Conservation (phyloP, 1,284 basidiomycete genomes). For the Papiliotrema laurentii region DNA sequence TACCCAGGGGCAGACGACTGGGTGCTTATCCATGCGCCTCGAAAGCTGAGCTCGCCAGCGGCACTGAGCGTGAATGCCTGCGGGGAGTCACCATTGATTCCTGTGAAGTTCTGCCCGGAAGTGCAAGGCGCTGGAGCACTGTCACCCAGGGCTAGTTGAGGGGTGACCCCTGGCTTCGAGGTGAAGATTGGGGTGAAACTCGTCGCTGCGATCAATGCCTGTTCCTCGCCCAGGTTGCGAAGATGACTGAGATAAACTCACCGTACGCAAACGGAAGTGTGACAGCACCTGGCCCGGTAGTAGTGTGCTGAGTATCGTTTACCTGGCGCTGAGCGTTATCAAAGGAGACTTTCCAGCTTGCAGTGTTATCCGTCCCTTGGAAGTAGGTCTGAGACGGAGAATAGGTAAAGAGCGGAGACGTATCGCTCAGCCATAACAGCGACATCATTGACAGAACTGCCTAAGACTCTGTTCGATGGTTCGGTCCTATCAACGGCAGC, state of each 20-base stretch:
- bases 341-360: conserved; percentile 1
- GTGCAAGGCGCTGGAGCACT: conserved; percentile 4
- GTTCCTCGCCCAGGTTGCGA: no score
- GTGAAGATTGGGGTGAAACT: conserved; percentile 19
- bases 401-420: conserved; percentile 15
- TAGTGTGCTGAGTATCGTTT: conserved; percentile 10
- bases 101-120: conserved; percentile 13
- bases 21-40: conserved; percentile 2
- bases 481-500: no score
- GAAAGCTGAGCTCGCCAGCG: conserved; percentile 4
- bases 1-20: conserved; percentile 4
- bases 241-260: conserved; percentile 1
- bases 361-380: not conserved
- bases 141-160: conserved; percentile 5
- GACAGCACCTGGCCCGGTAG: conserved; percentile 13
- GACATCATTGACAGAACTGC: conserved; percentile 2
- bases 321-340: not conserved
- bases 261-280: conserved; percentile 18
- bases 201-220: conserved; percentile 8
- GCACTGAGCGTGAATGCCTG: conserved; percentile 13
- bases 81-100: conserved; percentile 4
- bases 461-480: no score
- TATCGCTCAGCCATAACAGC: conserved; percentile 9
- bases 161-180: conserved; percentile 8
- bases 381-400: conserved; percentile 8